Base-by-base conservation (phyloP, 148 eudicot species). In the Rhododendron mucronatum region DNA sequence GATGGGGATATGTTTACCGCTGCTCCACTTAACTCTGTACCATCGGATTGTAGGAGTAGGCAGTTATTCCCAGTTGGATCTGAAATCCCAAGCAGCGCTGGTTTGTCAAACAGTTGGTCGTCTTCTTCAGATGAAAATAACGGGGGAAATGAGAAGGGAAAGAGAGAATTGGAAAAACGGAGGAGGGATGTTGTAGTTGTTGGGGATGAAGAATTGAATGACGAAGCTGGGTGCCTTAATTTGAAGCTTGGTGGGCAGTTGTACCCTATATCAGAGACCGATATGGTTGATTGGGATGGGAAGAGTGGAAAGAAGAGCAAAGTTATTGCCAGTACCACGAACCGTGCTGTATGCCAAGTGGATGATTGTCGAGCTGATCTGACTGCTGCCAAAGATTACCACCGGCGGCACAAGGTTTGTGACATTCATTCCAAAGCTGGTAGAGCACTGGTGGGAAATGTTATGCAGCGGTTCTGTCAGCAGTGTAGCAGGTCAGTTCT, bases 391-490 rank as follows among this genome's bases (percentile, higher is more conserved):
- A 96, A 92, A 90, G 99, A 93, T 89, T 96, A 96, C 86, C 97
- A 95, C 85, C 82, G 98, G 53, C 91, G 99, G 28, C 99, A 96
- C 89, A 96, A 95, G 88, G 99, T 96, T 80, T 96, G 99, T 79
- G 95, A 92, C 48, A 65, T 91, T 88, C 99, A 96, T 89, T 94
- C 99, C 53, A 96, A 96, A 92, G 97, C 95, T 33, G 89, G 71
- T 37, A 87, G 89, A 81, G 97, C 93, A 35, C 44, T 93, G 87
- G 99, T 96, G 28, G 93, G 93, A 48, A 93, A 91, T 87, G 89
- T 89, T 76, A 85, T 91, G 92, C 98, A 96, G 86, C 91, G 99
- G 82, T 96, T 96, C 84, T 96, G 99, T 89, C 99, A 96, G 92
- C 99, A 96, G 91, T 96, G 99, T 89, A 96, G 99, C 91, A 94